phyloP scores from a whole-genome alignment of 495 filamentous ascomycete species.

The Cercophora newfieldiana region DNA sequence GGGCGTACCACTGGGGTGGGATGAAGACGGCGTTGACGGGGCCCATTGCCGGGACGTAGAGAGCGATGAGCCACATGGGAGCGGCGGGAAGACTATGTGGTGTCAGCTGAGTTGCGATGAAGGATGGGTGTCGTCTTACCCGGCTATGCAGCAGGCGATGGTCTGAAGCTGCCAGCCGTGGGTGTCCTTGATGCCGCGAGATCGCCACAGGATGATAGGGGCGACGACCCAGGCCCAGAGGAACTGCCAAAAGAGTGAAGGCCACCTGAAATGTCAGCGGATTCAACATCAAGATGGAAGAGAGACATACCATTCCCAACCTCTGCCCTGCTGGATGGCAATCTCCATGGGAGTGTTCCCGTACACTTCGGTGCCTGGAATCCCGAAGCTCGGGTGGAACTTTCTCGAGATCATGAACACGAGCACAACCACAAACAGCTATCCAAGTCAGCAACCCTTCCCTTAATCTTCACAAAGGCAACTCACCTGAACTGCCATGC shows the following conservation, averaged over 20 bases:
- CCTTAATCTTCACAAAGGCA: no score
- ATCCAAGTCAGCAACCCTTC: no score
- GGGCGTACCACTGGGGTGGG: constrained; percentile 52
- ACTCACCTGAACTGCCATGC: constrained; percentile 56
- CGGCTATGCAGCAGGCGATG: constrained; percentile 57
- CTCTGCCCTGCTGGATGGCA: constrained; percentile 44
- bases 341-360: constrained; percentile 52
- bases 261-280: constrained; percentile 46
- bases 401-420: constrained; percentile 67
- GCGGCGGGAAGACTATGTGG: constrained; percentile 58
- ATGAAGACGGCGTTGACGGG: constrained; percentile 54
- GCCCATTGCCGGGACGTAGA: constrained; percentile 60
- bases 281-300: neutral
- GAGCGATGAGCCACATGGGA: constrained; percentile 63
- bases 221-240: constrained; percentile 62
- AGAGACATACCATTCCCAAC: constrained; percentile 60
- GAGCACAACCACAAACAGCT: constrained; percentile 60
- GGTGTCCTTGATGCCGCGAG: constrained; percentile 58
- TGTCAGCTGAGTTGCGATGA: neutral
- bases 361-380: constrained; percentile 41
- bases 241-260: constrained; percentile 63
- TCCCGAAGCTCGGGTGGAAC: constrained; percentile 54
- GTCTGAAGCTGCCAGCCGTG: constrained; percentile 70
- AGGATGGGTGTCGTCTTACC: constrained; percentile 36
- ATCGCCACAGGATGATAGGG: constrained; percentile 43